Evolutionary conservation across 225 moss, liverwort and hornwort species (phyloP).

Genomic region (Sphagnum tenellum): DNA sequence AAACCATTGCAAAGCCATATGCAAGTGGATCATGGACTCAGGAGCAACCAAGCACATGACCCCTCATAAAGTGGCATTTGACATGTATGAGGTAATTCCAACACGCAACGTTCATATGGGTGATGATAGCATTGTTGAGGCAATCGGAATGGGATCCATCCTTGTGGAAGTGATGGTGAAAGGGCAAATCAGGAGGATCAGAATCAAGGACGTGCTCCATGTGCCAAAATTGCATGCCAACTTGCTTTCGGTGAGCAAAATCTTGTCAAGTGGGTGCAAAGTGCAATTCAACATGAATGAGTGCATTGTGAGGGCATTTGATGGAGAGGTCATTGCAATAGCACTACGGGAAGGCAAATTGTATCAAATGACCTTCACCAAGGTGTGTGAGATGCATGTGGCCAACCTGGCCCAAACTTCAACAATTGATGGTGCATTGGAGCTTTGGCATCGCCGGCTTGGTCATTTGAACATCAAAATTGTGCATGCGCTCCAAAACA

Average conservation of each 20-base stretch:
- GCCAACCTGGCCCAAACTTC: not conserved
- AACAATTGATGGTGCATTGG: not conserved
- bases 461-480: not conserved
- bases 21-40: not conserved
- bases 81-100: conserved; percentile 1
- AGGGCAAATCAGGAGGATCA: too few relatives aligned
- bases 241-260: too few relatives aligned
- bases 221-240: too few relatives aligned
- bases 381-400: not conserved
- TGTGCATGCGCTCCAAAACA: not conserved
- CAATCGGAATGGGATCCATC: too few relatives aligned
- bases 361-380: not conserved
- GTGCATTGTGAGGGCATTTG: not conserved
- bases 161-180: too few relatives aligned
- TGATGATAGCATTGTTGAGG: too few relatives aligned
- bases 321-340: not conserved
- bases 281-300: too few relatives aligned
- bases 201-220: too few relatives aligned
- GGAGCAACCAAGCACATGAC: conserved; percentile 1
- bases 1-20: not conserved
- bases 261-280: too few relatives aligned
- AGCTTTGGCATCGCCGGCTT: conserved; percentile 1
- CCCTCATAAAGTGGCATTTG: not conserved
- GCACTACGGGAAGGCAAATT: not conserved
- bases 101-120: too few relatives aligned